These are phyloP conservation scores for Mediolabrus comicus DNA, from an alignment of 108 stramenopile species.

Conservation along the genomic window DNA sequence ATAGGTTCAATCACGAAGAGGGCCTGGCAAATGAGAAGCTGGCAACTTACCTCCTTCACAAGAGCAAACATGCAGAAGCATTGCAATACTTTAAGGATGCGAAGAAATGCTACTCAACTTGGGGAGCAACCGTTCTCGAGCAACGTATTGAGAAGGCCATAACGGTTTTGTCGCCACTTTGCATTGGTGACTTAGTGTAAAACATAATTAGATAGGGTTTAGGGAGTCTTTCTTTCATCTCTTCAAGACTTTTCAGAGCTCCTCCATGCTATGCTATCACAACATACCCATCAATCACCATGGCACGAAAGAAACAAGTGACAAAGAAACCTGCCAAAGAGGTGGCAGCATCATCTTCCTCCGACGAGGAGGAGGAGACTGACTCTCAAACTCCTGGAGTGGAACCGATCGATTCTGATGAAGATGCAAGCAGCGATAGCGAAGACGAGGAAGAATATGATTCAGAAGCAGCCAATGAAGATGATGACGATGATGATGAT, in stretches of 20 bases:
- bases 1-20: constrained; percentile 52
- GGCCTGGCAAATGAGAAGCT: constrained; percentile 52
- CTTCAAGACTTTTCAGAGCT: too few species aligned
- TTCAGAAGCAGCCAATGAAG: constrained; percentile 40
- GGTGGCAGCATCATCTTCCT: background rate
- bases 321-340: background rate
- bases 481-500: constrained; percentile 40
- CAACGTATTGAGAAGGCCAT: constrained; percentile 30
- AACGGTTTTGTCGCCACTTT: constrained; percentile 20
- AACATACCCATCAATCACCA: constrained; percentile 1
- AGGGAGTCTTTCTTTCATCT: too few species aligned
- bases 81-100: constrained; percentile 34
- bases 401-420: constrained; percentile 31
- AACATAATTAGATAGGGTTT: too few species aligned
- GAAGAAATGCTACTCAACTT: constrained; percentile 42
- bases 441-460: constrained; percentile 24
- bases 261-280: too few species aligned
- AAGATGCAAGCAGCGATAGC: constrained; percentile 14
- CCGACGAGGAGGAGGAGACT: constrained; percentile 16
- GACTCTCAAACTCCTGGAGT: constrained; percentile 20
- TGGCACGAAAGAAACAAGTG: constrained; percentile 18
- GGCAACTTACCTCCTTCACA: constrained; percentile 30
- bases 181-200: too few species aligned
- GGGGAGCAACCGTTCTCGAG: constrained; percentile 53
- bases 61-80: constrained; percentile 16